Evolutionary conservation across 2,329 filamentous ascomycete genomes (phyloP).

Genomic region (Madurella fahalii): DNA sequence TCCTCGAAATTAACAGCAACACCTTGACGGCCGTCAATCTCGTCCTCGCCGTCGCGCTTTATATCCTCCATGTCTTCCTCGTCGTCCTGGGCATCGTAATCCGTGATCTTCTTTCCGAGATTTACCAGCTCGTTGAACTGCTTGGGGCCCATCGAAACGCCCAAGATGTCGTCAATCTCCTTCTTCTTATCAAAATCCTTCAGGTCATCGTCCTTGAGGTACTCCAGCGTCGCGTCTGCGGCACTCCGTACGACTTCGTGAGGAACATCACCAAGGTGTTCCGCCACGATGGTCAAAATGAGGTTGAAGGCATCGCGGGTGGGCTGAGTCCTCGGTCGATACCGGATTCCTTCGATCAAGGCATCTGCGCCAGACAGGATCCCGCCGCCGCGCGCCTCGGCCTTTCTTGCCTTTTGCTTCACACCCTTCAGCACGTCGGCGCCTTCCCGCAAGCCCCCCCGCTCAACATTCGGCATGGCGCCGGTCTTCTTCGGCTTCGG

Average conservation of each 20-base stretch:
- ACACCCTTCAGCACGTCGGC: slow-evolving; percentile 79
- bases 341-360: slow-evolving; percentile 84
- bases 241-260: slow-evolving; percentile 90
- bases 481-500: slow-evolving; percentile 76
- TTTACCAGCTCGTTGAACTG: slow-evolving; percentile 97
- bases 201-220: slow-evolving; percentile 88
- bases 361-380: slow-evolving; percentile 82
- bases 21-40: slow-evolving; percentile 91
- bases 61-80: slow-evolving; percentile 80
- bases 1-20: slow-evolving; percentile 96
- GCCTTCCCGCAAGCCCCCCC: slow-evolving; percentile 73
- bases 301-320: slow-evolving; percentile 93
- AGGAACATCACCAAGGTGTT: slow-evolving; percentile 85
- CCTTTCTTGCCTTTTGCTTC: slow-evolving; percentile 75
- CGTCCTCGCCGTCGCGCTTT: slow-evolving; percentile 60
- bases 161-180: slow-evolving; percentile 89
- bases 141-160: slow-evolving; percentile 75
- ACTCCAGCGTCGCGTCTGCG: slow-evolving; percentile 85
- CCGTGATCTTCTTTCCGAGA: slow-evolving; percentile 96
- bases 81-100: slow-evolving; percentile 95
- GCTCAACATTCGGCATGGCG: slow-evolving; percentile 65
- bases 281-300: slow-evolving; percentile 85
- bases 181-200: slow-evolving; percentile 99
- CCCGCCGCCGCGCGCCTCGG: slow-evolving; percentile 68
- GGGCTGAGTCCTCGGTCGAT: slow-evolving; percentile 84